Percentiles rank a stretch among this genome's conserved stretches.
These are phyloP conservation scores for Rhizopus delemar DNA, from an alignment of 371 early-diverging fungal species.

Conservation along the genomic window DNA sequence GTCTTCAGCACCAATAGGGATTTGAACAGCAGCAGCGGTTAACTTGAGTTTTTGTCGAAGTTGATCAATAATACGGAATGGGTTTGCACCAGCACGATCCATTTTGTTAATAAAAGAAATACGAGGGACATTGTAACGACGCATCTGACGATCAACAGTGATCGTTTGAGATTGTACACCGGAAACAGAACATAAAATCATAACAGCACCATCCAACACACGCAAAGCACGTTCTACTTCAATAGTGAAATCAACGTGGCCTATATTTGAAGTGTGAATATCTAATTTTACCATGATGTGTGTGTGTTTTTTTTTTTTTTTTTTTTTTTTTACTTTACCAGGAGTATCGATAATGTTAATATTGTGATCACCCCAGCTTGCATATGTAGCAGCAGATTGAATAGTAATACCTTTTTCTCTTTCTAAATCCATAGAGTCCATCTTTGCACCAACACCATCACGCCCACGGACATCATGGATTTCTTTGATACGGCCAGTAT, in stretches of 20 bases:
- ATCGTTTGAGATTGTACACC: conserved; percentile 95
- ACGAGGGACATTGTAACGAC: conserved; percentile 85
- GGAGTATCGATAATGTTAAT: conserved; percentile 93
- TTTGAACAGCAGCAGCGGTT: conserved; percentile 89
- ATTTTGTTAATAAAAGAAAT: conserved; percentile 90
- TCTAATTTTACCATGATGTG: background rate
- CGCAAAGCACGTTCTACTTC: conserved; percentile 91
- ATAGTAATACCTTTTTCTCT: conserved; percentile 96
- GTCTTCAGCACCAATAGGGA: conserved; percentile 92
- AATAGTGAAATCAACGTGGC: conserved; percentile 93
- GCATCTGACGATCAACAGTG: conserved; percentile 95
- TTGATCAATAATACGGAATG: conserved; percentile 89
- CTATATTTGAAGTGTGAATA: conserved; percentile 29
- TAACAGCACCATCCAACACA: conserved; percentile 88
- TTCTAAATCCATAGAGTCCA: conserved; percentile 99
- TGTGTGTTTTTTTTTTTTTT: background rate
- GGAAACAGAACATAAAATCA: conserved; percentile 83
- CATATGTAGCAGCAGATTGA: conserved; percentile 88
- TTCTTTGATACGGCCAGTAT: conserved; percentile 94
- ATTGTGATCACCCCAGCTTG: conserved; percentile 78
- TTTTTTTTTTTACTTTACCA: conserved; percentile 43
- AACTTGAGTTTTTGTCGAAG: conserved; percentile 86
- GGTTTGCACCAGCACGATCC: conserved; percentile 95
- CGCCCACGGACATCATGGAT: conserved; percentile 97
- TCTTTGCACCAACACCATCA: conserved; percentile 97